Percentiles rank a stretch among this genome's conserved stretches.
These are phyloP conservation scores for Imleria badia DNA, from an alignment of 768 basidiomycete species.

Conservation along the genomic window DNA sequence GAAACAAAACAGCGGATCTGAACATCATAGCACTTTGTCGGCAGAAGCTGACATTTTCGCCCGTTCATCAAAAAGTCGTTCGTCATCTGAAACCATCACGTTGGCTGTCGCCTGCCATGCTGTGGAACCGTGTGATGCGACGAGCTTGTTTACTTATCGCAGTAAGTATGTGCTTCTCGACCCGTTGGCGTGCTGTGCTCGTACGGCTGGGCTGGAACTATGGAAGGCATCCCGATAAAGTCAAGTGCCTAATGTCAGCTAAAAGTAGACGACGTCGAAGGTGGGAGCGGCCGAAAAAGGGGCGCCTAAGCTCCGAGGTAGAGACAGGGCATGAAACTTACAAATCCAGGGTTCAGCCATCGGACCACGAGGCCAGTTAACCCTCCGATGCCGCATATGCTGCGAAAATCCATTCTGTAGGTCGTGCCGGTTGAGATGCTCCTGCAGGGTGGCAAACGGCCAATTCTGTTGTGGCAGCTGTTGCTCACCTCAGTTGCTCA, in stretches of 20 bases:
- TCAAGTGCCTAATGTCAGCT: not conserved
- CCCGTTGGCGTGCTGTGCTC: constrained; percentile 25
- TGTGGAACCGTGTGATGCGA: constrained; percentile 19
- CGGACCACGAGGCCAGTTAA: constrained; percentile 12
- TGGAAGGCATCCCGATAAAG: constrained; percentile 8
- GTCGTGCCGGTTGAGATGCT: not conserved
- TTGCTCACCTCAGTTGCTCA: too few species aligned
- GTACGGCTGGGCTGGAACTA: constrained; percentile 8
- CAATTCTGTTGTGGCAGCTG: not conserved
- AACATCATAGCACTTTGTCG: constrained; percentile 6
- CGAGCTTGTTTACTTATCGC: constrained; percentile 20
- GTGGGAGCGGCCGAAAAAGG: constrained; percentile 21
- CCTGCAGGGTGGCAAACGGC: not conserved
- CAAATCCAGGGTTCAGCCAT: constrained; percentile 22
- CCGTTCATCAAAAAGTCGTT: not conserved
- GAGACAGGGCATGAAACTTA: constrained; percentile 17
- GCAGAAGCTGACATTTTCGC: not conserved
- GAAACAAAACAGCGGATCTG: not conserved
- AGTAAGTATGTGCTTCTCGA: constrained; percentile 4
- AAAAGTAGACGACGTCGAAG: constrained; percentile 5
- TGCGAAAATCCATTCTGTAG: not conserved
- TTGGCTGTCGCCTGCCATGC: constrained; percentile 14
- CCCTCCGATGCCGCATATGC: not conserved
- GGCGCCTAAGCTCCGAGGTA: constrained; percentile 35
- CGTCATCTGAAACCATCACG: not conserved